phyloP scores from a whole-genome alignment of 805 yeast species.

The Cyberlindnera mississippiensis region DNA sequence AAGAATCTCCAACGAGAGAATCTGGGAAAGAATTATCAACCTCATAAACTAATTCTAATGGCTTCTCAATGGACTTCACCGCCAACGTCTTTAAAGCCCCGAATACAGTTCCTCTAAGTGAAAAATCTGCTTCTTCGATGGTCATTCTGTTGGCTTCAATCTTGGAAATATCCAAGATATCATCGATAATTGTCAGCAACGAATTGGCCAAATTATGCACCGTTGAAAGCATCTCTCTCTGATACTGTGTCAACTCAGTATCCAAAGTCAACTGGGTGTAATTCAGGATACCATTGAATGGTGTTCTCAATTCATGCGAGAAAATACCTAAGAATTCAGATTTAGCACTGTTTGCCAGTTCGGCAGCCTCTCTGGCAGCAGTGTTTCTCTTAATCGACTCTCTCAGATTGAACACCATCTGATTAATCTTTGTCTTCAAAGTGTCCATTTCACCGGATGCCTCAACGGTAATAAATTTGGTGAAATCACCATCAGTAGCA shows the following conservation, averaged over 20 bases:
- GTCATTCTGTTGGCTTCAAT: constrained; percentile 94
- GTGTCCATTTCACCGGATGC: constrained; percentile 85
- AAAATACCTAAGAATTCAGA: constrained; percentile 88
- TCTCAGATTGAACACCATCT: constrained; percentile 81
- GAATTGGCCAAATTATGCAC: constrained; percentile 88
- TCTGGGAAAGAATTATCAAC: constrained; percentile 88
- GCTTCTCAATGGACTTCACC: constrained; percentile 85
- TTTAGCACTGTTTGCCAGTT: constrained; percentile 81
- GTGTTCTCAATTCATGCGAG: constrained; percentile 86
- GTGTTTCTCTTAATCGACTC: constrained; percentile 90
- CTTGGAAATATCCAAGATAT: constrained; percentile 86
- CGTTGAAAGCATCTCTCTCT: constrained; percentile 85
- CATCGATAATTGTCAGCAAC: constrained; percentile 81
- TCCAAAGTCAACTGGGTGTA: constrained; percentile 89
- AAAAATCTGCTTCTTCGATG: constrained; percentile 83
- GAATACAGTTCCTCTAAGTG: constrained; percentile 80
- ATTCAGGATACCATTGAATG: constrained; percentile 90
- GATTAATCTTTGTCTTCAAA: constrained; percentile 54
- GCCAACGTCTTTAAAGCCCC: constrained; percentile 88
- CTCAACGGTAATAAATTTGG: constrained; percentile 85
- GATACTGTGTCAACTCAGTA: constrained; percentile 86
- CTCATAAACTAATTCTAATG: constrained; percentile 72
- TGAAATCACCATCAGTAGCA: constrained; percentile 91
- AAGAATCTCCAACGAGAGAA: constrained; percentile 81
- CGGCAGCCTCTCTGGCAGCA: constrained; percentile 93